Percentiles rank a stretch among this genome's conserved stretches.
Evolutionary conservation across 2,329 filamentous ascomycete genomes (phyloP).

Genomic region (Fusarium torreyae): DNA sequence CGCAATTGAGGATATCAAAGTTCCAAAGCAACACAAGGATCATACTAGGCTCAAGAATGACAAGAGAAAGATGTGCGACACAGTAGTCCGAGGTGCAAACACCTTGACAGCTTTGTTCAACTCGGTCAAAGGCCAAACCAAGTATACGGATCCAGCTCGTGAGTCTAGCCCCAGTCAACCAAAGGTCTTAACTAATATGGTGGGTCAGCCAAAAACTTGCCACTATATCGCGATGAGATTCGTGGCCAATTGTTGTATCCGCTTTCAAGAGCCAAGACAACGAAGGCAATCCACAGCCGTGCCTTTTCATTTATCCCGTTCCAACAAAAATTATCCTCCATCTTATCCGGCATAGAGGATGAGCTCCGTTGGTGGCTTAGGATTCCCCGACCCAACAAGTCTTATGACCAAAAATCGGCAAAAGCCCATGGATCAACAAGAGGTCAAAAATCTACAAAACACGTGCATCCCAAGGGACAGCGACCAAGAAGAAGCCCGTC

Average conservation of each 20-base stretch:
- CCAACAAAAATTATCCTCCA: conserved; percentile 29
- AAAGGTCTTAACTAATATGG: conserved; percentile 5
- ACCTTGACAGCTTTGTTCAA: conserved; percentile 37
- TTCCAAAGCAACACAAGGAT: conserved; percentile 33
- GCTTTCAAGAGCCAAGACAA: conserved; percentile 32
- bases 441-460: neutral
- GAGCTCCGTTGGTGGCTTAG: conserved; percentile 39
- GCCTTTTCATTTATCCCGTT: conserved; percentile 33
- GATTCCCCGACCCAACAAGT: conserved; percentile 16
- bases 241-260: conserved; percentile 31
- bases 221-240: conserved; percentile 36
- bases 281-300: conserved; percentile 11
- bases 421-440: too few species aligned
- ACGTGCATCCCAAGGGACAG: conserved; percentile 17
- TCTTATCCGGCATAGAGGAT: conserved; percentile 26
- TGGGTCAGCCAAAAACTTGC: conserved; percentile 35
- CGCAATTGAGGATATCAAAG: conserved; percentile 35
- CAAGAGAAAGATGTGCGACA: conserved; percentile 35
- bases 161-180: neutral
- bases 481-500: conserved; percentile 20
- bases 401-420: neutral
- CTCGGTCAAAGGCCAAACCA: conserved; percentile 32
- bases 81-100: conserved; percentile 32
- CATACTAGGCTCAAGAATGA: conserved; percentile 28
- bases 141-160: conserved; percentile 37